A percentile compares a stretch with the other conserved stretches of the same genome.
These are phyloP conservation scores for Phytophthora gonapodyides DNA, from an alignment of 352 stramenopile genomes.

Conservation along the genomic window DNA sequence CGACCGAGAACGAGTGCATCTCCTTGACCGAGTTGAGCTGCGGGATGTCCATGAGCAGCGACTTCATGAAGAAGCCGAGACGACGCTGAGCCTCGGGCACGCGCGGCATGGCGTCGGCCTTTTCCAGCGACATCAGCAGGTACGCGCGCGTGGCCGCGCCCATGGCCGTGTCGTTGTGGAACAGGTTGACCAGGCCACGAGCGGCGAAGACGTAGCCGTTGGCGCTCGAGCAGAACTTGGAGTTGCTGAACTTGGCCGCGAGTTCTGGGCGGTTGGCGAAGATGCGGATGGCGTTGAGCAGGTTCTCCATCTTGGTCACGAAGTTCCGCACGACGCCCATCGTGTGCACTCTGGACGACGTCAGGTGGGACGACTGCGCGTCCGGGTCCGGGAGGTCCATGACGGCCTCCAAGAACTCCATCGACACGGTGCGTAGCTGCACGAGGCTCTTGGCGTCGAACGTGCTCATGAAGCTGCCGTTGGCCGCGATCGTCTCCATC, in stretches of 20 bases:
- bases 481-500: conserved; percentile 66
- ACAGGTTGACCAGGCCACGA: conserved; percentile 78
- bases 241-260: conserved; percentile 66
- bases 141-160: conserved; percentile 74
- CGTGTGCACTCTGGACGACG: conserved; percentile 61
- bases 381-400: conserved; percentile 75
- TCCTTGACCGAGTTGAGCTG: conserved; percentile 74
- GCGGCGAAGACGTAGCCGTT: conserved; percentile 83
- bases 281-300: conserved; percentile 63
- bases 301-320: conserved; percentile 71
- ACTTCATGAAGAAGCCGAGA: conserved; percentile 85
- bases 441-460: conserved; percentile 60
- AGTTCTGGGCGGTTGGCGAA: conserved; percentile 61
- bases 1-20: conserved; percentile 83
- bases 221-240: conserved; percentile 73
- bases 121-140: conserved; percentile 72
- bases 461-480: conserved; percentile 67
- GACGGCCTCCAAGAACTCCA: conserved; percentile 77
- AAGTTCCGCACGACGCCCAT: conserved; percentile 81
- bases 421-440: conserved; percentile 57
- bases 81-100: conserved; percentile 73
- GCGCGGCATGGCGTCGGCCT: conserved; percentile 71
- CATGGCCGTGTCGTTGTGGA: conserved; percentile 78
- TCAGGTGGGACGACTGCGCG: conserved; percentile 51
- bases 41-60: conserved; percentile 79